These are phyloP conservation scores for Huntiella bhutanensis DNA, from an alignment of 2,329 filamentous ascomycete species.

Conservation along the genomic window DNA sequence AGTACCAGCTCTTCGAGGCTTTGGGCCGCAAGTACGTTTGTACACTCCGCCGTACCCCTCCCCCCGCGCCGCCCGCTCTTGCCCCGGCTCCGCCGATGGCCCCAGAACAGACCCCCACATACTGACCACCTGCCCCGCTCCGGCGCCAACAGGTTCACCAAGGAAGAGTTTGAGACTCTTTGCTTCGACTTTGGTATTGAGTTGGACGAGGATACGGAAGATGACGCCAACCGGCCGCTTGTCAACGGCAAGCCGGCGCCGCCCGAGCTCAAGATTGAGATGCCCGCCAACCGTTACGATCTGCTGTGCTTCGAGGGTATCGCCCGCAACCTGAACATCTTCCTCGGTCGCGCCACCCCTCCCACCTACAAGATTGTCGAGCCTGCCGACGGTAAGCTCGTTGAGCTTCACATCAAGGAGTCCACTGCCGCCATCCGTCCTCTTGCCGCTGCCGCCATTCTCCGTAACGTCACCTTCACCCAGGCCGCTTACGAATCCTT, in stretches of 20 bases:
- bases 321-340: constrained; percentile 86
- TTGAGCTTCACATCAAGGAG: constrained; percentile 64
- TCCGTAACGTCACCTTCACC: constrained; percentile 82
- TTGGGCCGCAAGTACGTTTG: constrained; percentile 58
- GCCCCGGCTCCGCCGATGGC: background rate
- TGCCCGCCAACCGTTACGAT: constrained; percentile 83
- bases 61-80: background rate
- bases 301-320: constrained; percentile 98
- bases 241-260: constrained; percentile 67
- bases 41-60: background rate
- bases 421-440: constrained; percentile 63
- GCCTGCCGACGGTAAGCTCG: constrained; percentile 52
- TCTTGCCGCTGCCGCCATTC: constrained; percentile 72
- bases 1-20: constrained; percentile 85
- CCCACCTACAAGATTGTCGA: constrained; percentile 64
- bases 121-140: constrained; percentile 7
- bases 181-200: constrained; percentile 99
- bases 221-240: constrained; percentile 46
- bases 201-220: constrained; percentile 84
- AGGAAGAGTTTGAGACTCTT: constrained; percentile 85
- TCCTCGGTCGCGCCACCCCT: constrained; percentile 54
- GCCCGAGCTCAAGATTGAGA: constrained; percentile 92
- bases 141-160: constrained; percentile 47
- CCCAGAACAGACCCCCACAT: constrained; percentile 1
- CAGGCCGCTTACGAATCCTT: constrained; percentile 88